Conservation (phyloP, 2,329 filamentous ascomycete genomes). For the Neopestalotiopsis sp. region DNA sequence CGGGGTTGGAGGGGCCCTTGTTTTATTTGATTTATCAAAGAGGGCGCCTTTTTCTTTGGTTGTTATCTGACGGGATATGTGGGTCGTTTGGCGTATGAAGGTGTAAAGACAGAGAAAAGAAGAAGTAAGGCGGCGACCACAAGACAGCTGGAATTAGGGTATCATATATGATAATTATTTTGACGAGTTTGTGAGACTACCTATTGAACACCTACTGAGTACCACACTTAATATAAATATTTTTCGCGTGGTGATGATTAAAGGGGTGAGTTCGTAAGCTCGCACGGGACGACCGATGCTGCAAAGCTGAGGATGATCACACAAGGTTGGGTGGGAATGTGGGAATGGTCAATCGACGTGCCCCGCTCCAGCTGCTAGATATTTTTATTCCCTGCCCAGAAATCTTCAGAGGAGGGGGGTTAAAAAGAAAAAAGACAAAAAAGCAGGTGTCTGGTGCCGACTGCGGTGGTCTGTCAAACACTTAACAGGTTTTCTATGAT, state of each 20-base stretch:
- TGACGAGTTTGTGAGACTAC: background rate
- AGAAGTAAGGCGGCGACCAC: background rate
- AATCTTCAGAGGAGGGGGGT: background rate
- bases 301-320: background rate
- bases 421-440: background rate
- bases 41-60: background rate
- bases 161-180: background rate
- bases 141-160: background rate
- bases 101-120: too few relatives aligned
- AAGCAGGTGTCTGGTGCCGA: background rate
- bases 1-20: too few relatives aligned
- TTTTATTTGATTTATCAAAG: background rate
- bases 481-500: background rate
- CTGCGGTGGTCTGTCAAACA: background rate
- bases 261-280: background rate
- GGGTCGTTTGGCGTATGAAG: too few relatives aligned
- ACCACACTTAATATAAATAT: background rate
- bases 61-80: background rate
- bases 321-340: background rate
- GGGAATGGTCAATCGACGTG: background rate
- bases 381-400: background rate
- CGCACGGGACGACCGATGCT: background rate
- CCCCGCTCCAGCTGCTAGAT: background rate
- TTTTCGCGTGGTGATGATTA: background rate
- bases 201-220: background rate